Conservation (phyloP, 345 rosid species). For the Durio zibethinus region DNA sequence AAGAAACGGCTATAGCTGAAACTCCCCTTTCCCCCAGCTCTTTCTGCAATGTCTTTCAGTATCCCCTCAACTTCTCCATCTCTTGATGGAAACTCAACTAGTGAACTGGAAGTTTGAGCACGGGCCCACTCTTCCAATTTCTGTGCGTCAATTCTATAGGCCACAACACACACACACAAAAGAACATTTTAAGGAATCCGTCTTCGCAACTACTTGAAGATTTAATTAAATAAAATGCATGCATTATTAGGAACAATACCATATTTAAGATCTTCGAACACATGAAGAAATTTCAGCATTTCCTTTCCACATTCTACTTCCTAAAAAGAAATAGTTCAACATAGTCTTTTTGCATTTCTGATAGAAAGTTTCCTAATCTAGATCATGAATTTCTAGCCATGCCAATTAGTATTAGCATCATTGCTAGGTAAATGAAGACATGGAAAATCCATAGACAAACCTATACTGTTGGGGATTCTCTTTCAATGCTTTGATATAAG, state of each 20-base stretch:
- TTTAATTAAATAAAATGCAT: background rate
- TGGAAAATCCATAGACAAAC: conserved; percentile 29
- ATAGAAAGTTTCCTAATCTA: background rate
- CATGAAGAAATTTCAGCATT: background rate
- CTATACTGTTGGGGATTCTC: conserved; percentile 94
- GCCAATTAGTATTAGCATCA: background rate
- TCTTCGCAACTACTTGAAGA: background rate
- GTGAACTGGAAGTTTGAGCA: conserved; percentile 59
- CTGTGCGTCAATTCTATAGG: conserved; percentile 65
- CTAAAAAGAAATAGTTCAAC: background rate
- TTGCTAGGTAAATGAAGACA: background rate
- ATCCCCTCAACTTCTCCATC: conserved; percentile 83
- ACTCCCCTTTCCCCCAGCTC: conserved; percentile 65
- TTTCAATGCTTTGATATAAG: conserved; percentile 68
- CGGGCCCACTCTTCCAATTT: conserved; percentile 95
- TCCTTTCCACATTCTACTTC: background rate
- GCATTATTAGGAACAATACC: background rate
- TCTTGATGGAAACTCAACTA: conserved; percentile 64
- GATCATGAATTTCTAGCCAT: background rate
- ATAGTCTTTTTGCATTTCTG: background rate
- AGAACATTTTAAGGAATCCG: background rate
- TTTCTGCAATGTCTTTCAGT: conserved; percentile 74
- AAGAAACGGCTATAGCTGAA: conserved; percentile 98
- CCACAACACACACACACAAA: conserved; percentile 5
- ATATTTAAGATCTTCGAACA: background rate